Percentiles rank a stretch among this genome's conserved stretches.
phyloP scores from a whole-genome alignment of 345 rosid species.

The Lepidium didymum region DNA sequence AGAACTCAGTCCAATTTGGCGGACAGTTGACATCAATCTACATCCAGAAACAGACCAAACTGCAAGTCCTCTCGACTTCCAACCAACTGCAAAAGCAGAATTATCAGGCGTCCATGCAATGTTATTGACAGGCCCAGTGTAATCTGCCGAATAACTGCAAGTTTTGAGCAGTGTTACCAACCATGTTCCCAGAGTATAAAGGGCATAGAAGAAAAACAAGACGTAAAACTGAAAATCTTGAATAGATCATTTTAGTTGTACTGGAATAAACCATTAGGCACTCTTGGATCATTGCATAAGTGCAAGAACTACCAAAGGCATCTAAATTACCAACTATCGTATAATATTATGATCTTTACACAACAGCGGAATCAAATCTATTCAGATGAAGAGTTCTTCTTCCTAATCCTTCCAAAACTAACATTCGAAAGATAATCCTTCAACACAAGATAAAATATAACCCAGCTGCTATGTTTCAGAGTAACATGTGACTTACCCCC shows the following conservation, averaged over 20 bases:
- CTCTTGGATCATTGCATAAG: not conserved
- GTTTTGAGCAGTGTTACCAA: not conserved
- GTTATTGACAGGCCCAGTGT: conserved; percentile 89
- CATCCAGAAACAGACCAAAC: conserved; percentile 99
- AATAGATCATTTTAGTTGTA: not conserved
- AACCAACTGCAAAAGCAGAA: conserved; percentile 98
- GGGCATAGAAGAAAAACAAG: not conserved
- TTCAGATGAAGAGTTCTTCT: not conserved
- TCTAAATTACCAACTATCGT: not conserved
- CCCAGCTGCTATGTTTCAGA: not conserved
- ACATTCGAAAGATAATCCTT: not conserved
- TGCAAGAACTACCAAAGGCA: not conserved
- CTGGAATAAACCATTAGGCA: not conserved
- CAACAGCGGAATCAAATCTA: not conserved
- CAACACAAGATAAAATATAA: not conserved
- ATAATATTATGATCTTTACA: not conserved
- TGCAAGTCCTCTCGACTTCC: conserved; percentile 92
- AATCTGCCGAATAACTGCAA: conserved; percentile 81
- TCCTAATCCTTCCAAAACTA: not conserved
- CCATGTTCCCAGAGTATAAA: not conserved
- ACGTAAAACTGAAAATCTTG: not conserved
- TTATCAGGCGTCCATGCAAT: conserved; percentile 97
- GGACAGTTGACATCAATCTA: conserved; percentile 94
- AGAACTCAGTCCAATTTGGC: conserved; percentile 85
- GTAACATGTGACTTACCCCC: conserved; percentile 67